Conservation (phyloP, 116 monocot genomes). For the Dioscorea cayenensis region DNA sequence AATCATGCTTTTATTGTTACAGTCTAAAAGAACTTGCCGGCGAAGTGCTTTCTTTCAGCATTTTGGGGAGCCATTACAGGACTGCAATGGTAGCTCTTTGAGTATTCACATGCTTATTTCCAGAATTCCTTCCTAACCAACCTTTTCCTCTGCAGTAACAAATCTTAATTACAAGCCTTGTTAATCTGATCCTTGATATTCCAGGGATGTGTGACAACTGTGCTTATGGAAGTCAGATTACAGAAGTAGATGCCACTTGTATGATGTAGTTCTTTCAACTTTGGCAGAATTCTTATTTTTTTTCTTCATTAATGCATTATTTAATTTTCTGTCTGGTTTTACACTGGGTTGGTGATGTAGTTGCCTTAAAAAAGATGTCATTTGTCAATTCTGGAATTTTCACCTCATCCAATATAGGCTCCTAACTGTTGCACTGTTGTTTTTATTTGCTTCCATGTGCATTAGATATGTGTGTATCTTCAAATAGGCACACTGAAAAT, state of each 20-base stretch:
- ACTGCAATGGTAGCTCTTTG: slow-evolving; percentile 67
- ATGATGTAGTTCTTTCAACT: slow-evolving; percentile 26
- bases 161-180: background rate
- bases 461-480: too few relatives aligned
- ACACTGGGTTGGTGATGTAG: too few relatives aligned
- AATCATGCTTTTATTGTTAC: slow-evolving; percentile 6
- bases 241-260: slow-evolving; percentile 78
- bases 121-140: too few relatives aligned
- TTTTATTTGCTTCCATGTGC: too few relatives aligned
- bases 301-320: too few relatives aligned
- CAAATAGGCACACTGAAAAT: too few relatives aligned
- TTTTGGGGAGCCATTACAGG: slow-evolving; percentile 78
- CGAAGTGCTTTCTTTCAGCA: slow-evolving; percentile 86
- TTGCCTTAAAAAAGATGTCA: too few relatives aligned
- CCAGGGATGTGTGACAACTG: slow-evolving; percentile 99
- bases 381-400: too few relatives aligned
- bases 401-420: too few relatives aligned
- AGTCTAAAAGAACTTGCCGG: slow-evolving; percentile 79
- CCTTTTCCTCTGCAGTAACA: too few relatives aligned
- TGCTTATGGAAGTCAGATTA: slow-evolving; percentile 55
- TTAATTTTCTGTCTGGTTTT: too few relatives aligned
- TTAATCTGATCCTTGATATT: slow-evolving; percentile 9
- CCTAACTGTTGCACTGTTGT: too few relatives aligned
- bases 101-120: background rate
- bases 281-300: background rate